phyloP scores from a whole-genome alignment of 202 grass and related monocot genomes.

The Zoysia matrella region DNA sequence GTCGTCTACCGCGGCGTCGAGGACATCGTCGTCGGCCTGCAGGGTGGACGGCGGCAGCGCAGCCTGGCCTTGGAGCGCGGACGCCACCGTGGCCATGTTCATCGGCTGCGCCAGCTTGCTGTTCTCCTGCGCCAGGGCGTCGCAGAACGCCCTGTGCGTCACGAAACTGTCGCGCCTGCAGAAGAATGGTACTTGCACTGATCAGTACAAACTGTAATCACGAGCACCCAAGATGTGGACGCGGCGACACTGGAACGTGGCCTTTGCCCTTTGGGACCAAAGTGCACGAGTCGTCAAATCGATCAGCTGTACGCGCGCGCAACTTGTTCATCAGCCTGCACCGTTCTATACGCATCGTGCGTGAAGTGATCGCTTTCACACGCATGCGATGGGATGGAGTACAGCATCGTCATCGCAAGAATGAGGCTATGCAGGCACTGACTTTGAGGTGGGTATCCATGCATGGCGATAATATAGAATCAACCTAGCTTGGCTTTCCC shows the following conservation, averaged over 20 bases:
- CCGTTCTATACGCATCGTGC: not conserved
- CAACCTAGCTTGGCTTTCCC: not conserved
- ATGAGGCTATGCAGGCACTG: not conserved
- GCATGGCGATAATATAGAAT: not conserved
- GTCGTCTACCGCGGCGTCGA: not conserved
- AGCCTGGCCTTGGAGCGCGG: conserved; percentile 48
- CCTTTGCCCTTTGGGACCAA: not conserved
- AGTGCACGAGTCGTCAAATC: conserved; percentile 5
- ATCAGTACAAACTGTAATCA: too few relatives aligned
- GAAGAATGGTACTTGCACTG: too few relatives aligned
- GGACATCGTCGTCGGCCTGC: not conserved
- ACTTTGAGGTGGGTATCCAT: not conserved
- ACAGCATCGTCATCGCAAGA: not conserved
- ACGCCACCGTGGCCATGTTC: conserved; percentile 70
- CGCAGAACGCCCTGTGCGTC: conserved; percentile 89
- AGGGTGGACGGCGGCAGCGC: not conserved
- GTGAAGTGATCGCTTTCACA: not conserved
- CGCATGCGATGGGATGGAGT: conserved; percentile 2
- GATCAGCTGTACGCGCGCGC: too few relatives aligned
- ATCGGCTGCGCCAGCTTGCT: conserved; percentile 58
- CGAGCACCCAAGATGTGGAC: too few relatives aligned
- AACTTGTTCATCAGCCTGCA: not conserved
- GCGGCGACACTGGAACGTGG: conserved; percentile 6
- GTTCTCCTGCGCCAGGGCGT: conserved; percentile 83
- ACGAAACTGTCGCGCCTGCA: conserved; percentile 92